phyloP scores from a whole-genome alignment of 768 basidiomycete species.

The Hysterangium stoloniferum region DNA sequence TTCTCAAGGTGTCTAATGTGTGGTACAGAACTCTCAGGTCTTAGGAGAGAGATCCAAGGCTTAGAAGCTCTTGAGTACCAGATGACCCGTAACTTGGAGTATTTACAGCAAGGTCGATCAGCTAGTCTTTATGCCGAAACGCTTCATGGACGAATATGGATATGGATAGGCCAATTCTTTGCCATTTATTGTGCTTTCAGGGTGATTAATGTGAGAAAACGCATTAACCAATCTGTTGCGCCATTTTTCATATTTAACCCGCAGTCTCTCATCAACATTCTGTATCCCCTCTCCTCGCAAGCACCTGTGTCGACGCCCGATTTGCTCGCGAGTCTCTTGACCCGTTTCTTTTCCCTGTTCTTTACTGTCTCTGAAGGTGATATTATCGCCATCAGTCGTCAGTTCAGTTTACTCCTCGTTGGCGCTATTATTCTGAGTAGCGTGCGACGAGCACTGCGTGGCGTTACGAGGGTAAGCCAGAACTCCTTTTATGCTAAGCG shows the following conservation, averaged over 20 bases:
- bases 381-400: slow-evolving; percentile 38
- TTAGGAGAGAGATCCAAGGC: slow-evolving; percentile 53
- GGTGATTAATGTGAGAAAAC: slow-evolving; percentile 46
- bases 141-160: slow-evolving; percentile 43
- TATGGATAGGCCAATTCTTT: slow-evolving; percentile 43
- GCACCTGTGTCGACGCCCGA: slow-evolving; percentile 37
- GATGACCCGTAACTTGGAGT: slow-evolving; percentile 51
- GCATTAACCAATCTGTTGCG: not conserved
- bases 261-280: slow-evolving; percentile 27
- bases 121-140: slow-evolving; percentile 45
- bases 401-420: slow-evolving; percentile 60
- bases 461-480: slow-evolving; percentile 50
- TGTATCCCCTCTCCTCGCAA: slow-evolving; percentile 28
- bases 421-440: slow-evolving; percentile 71
- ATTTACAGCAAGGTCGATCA: slow-evolving; percentile 41
- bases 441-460: slow-evolving; percentile 59
- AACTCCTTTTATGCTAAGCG: slow-evolving; percentile 2
- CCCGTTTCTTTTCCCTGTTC: slow-evolving; percentile 32
- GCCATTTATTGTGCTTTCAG: slow-evolving; percentile 62
- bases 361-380: slow-evolving; percentile 28
- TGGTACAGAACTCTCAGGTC: slow-evolving; percentile 26
- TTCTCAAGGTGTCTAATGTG: not conserved
- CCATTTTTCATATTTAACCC: not conserved
- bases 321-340: slow-evolving; percentile 34
- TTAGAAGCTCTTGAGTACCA: slow-evolving; percentile 61